Evolutionary conservation across 441 rosid species (phyloP).

Genomic region (Theobroma grandiflorum): DNA sequence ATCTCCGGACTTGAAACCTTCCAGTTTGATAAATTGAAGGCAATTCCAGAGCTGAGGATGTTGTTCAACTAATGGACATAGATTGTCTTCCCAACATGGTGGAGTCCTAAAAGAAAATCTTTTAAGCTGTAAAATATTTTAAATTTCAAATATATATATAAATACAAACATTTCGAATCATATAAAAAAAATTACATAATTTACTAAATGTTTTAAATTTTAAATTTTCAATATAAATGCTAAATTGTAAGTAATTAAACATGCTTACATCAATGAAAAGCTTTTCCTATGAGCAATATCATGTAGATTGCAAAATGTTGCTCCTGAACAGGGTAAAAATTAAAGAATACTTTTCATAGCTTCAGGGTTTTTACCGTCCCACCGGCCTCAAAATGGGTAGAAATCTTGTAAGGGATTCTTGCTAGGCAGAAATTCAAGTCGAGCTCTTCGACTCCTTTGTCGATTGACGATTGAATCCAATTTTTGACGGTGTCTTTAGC

Average conservation of each 20-base stretch:
- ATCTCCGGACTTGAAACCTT: neutral
- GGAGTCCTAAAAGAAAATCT: neutral
- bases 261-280: constrained; percentile 31
- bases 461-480: constrained; percentile 1
- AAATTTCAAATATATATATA: neutral
- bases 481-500: neutral
- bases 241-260: no score
- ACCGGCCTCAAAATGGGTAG: neutral
- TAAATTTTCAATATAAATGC: no score
- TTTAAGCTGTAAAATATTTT: neutral
- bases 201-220: no score
- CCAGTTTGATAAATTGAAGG: neutral
- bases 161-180: neutral
- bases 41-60: fast-evolving
- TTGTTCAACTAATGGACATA: neutral
- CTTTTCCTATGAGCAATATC: constrained; percentile 15
- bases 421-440: constrained; percentile 19
- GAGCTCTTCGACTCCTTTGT: constrained; percentile 23
- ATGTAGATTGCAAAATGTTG: neutral
- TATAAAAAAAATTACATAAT: neutral
- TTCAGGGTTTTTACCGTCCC: constrained; percentile 7
- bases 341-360: neutral
- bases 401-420: neutral
- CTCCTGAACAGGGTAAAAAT: neutral
- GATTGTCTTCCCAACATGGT: no score